Base-by-base conservation (phyloP, 1,139 yeast genomes). In the Candida buenavistaensis region DNA sequence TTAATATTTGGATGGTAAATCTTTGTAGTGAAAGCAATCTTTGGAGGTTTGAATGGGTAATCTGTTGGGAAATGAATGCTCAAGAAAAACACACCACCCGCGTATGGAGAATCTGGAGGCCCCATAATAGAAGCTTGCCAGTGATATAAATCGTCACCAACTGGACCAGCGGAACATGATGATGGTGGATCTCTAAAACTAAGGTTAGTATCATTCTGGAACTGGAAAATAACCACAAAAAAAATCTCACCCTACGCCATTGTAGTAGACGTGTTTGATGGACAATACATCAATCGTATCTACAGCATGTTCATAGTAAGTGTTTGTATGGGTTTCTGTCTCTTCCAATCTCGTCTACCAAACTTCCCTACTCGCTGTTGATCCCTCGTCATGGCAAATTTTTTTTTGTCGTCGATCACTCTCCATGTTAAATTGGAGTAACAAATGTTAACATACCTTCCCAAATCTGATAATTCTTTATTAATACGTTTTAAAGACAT, bases 161-260 rank as follows among this genome's bases (percentile, higher is more conserved):
- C 94, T 5, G 98, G 98, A 29, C 68, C 76, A 2, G 98, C 98
- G 97, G 95, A 2, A 92, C 97, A 0, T 98, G 98, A 52, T 94
- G 98, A 25, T 56, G 98, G 98, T 47, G 98, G 99, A 63, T 92
- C 99, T 77, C 96, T 87, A 43, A 31, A 41, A n/a, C n/a, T 37
- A 26, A 26, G 25, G 38, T 64, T 64, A 65, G 70, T 64, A 58
- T 23, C 23, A 28, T 14, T 22, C n/a, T n/a, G n/a, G n/a, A n/a
- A n/a, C n/a, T n/a, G n/a, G n/a, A n/a, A n/a, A n/a, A n/a, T n/a
- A n/a, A n/a, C n/a, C n/a, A n/a, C n/a, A n/a, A n/a, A n/a, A n/a
- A n/a, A n/a, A n/a, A n/a, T n/a, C n/a, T n/a, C n/a, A n/a, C n/a
- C 19, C 19, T 17, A 17, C 19, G 19, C 19, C 19, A 17, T 7